These are phyloP conservation scores for Pyrenophora tritici-repentis DNA, from an alignment of 2,329 filamentous ascomycete species.

Conservation along the genomic window DNA sequence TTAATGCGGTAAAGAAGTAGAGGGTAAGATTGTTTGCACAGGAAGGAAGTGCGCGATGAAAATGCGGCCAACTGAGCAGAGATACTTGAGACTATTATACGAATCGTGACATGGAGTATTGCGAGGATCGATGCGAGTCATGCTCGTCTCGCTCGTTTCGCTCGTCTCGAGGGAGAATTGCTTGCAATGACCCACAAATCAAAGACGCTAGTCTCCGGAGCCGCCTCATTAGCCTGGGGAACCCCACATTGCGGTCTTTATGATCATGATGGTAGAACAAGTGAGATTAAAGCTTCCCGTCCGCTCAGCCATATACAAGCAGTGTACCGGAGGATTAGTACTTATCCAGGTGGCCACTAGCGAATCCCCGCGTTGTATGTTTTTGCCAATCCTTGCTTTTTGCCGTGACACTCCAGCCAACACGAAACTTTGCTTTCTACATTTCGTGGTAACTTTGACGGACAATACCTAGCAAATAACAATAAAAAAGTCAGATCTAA, in stretches of 20 bases:
- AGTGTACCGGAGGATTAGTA: too few relatives aligned
- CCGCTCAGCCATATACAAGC: not conserved
- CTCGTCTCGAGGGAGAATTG: not conserved
- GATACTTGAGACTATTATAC: not conserved
- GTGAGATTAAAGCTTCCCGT: not conserved
- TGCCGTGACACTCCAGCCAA: too few relatives aligned
- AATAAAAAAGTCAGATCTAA: too few relatives aligned
- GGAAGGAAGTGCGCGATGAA: not conserved
- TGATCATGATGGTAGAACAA: not conserved
- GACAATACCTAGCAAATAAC: too few relatives aligned
- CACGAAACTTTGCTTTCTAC: too few relatives aligned
- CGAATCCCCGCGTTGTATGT: too few relatives aligned
- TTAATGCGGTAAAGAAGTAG: not conserved
- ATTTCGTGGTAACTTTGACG: too few relatives aligned
- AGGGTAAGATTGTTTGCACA: not conserved
- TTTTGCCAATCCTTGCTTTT: too few relatives aligned
- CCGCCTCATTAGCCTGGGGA: slow-evolving; percentile 1
- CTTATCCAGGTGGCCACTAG: too few relatives aligned
- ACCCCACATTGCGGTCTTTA: not conserved
- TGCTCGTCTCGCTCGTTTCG: not conserved
- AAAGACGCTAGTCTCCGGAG: not conserved
- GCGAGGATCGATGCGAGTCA: slow-evolving; percentile 2
- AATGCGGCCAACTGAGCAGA: not conserved
- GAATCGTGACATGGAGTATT: not conserved
- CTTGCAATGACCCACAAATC: slow-evolving; percentile 2